Percentiles rank a stretch among this genome's conserved stretches.
Evolutionary conservation across 2,329 filamentous ascomycete species (phyloP).

Genomic region (Diplodia sapinea): DNA sequence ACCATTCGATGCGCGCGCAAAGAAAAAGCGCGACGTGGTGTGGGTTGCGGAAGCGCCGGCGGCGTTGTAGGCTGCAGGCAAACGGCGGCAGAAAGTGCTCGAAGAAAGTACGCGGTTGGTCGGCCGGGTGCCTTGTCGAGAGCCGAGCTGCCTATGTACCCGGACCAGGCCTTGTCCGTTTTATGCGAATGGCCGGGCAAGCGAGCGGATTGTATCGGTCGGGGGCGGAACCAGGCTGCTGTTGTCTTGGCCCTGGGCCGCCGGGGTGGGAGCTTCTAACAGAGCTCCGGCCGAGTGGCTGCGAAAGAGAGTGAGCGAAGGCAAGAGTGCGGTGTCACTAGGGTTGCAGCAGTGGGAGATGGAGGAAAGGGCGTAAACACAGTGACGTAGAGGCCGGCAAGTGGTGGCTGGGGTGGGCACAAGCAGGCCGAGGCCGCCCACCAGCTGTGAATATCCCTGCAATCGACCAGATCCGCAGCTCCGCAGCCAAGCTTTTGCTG

Average conservation of each 20-base stretch:
- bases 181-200: too few species aligned
- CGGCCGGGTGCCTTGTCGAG: too few species aligned
- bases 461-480: conserved; percentile 10
- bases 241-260: not conserved
- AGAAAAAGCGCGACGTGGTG: too few species aligned
- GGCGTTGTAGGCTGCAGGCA: too few species aligned
- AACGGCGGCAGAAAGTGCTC: too few species aligned
- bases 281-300: not conserved
- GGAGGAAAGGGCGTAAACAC: not conserved
- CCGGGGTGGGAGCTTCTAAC: not conserved
- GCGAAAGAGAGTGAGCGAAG: not conserved
- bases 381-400: conserved; percentile 2
- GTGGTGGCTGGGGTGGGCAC: not conserved
- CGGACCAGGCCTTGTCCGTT: too few species aligned
- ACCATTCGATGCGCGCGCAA: too few species aligned
- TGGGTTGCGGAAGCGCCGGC: too few species aligned
- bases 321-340: not conserved
- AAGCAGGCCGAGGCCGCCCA: not conserved
- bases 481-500: conserved; percentile 22
- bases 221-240: too few species aligned
- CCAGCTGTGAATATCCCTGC: conserved; percentile 6
- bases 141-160: too few species aligned
- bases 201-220: too few species aligned
- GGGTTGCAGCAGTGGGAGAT: not conserved
- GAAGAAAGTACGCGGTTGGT: too few species aligned